Percentiles rank a stretch among this genome's conserved stretches.
These are phyloP conservation scores for Aureobasidium pullulans DNA, from an alignment of 2,329 filamentous ascomycete species.

Conservation along the genomic window DNA sequence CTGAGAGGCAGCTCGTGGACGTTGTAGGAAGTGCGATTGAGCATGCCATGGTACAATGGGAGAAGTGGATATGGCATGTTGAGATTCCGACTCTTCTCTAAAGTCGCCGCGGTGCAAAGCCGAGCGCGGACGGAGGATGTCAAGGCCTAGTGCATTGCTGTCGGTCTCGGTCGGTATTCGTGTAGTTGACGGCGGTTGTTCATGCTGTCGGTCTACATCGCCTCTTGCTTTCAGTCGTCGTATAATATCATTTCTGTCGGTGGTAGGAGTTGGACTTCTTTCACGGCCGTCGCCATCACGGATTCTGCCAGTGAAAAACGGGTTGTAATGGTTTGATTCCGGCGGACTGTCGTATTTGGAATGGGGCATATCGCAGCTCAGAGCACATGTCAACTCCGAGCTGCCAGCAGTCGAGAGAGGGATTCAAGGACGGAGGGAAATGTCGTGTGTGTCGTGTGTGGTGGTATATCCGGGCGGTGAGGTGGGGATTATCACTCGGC, in stretches of 20 bases:
- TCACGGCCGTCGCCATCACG: constrained; percentile 22
- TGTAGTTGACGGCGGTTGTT: background rate
- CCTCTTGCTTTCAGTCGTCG: constrained; percentile 63
- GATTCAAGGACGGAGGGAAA: background rate
- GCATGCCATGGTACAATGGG: constrained; percentile 49
- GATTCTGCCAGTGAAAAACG: constrained; percentile 29
- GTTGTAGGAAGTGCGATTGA: constrained; percentile 27
- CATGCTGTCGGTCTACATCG: background rate
- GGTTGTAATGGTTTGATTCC: constrained; percentile 23
- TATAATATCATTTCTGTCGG: constrained; percentile 71
- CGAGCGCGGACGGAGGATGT: constrained; percentile 77
- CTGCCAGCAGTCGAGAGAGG: background rate
- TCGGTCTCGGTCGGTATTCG: background rate
- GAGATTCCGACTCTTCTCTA: constrained; percentile 36
- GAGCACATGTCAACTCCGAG: constrained; percentile 8
- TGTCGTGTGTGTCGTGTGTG: background rate
- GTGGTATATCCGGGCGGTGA: background rate
- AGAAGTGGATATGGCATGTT: constrained; percentile 37
- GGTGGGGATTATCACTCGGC: background rate
- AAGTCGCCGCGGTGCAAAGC: constrained; percentile 59
- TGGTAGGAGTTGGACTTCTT: constrained; percentile 22
- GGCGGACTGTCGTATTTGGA: constrained; percentile 11
- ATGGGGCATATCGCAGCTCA: constrained; percentile 15
- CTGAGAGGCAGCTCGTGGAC: constrained; percentile 37
- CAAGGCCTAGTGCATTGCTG: constrained; percentile 27